These are phyloP conservation scores for Ganoderma lucidum DNA, from an alignment of 1,284 basidiomycete genomes.

Conservation along the genomic window DNA sequence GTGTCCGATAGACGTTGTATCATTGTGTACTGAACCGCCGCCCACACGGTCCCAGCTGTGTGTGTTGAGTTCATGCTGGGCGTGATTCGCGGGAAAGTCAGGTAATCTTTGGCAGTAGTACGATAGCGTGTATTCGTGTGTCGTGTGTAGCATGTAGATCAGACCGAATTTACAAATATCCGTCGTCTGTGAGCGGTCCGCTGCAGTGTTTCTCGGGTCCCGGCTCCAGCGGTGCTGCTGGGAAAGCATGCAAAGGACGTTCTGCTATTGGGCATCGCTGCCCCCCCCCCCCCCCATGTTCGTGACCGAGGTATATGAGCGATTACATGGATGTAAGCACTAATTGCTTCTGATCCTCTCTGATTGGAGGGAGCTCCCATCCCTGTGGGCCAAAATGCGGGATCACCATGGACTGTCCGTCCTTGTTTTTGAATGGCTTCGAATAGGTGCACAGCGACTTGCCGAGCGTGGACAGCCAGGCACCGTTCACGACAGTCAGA, in stretches of 20 bases:
- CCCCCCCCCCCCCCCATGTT: not conserved
- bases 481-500: slow-evolving; percentile 86
- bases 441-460: slow-evolving; percentile 88
- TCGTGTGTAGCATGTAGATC: slow-evolving; percentile 28
- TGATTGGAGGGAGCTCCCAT: slow-evolving; percentile 87
- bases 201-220: not conserved
- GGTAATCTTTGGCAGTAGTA: slow-evolving; percentile 17
- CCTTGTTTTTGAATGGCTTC: slow-evolving; percentile 80
- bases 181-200: not conserved
- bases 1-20: slow-evolving; percentile 20
- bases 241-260: not conserved
- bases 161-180: slow-evolving; percentile 6
- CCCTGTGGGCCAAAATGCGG: slow-evolving; percentile 86
- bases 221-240: not conserved
- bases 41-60: slow-evolving; percentile 16
- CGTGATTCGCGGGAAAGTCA: slow-evolving; percentile 17
- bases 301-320: not conserved
- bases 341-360: slow-evolving; percentile 45
- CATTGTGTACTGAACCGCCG: slow-evolving; percentile 12
- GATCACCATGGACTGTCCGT: slow-evolving; percentile 72
- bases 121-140: slow-evolving; percentile 24
- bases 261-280: not conserved
- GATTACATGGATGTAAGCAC: not conserved
- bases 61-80: slow-evolving; percentile 20
- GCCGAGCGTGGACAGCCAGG: slow-evolving; percentile 89